Percentiles rank a stretch among this genome's conserved stretches.
Evolutionary conservation across 495 filamentous ascomycete species (phyloP).

Genomic region (Xylaria cubensis): DNA sequence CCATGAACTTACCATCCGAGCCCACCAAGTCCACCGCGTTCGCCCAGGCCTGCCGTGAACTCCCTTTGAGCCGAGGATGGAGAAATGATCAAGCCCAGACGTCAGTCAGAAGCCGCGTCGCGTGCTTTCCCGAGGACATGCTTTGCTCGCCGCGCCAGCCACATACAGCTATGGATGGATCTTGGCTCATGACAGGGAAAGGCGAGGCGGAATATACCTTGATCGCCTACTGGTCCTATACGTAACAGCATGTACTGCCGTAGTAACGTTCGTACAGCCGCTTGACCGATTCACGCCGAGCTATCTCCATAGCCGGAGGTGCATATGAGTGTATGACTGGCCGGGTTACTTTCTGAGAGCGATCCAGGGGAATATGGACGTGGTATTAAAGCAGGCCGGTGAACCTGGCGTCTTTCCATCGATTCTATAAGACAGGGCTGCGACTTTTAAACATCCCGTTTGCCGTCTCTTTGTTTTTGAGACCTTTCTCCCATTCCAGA

Average conservation of each 20-base stretch:
- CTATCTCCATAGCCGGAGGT: slow-evolving; percentile 13
- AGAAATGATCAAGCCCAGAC: slow-evolving; percentile 21
- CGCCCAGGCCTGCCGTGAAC: slow-evolving; percentile 24
- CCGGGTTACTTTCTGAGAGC: slow-evolving; percentile 3
- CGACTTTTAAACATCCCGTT: background rate
- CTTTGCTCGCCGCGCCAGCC: slow-evolving; percentile 1
- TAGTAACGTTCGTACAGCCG: slow-evolving; percentile 6
- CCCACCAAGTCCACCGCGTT: slow-evolving; percentile 2
- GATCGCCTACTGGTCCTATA: background rate
- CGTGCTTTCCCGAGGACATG: slow-evolving; percentile 19
- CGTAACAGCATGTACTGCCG: slow-evolving; percentile 21
- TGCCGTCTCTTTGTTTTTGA: slow-evolving; percentile 3
- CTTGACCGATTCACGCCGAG: slow-evolving; percentile 27
- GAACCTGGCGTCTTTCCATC: background rate
- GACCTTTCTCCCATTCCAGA: slow-evolving; percentile 12
- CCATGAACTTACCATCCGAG: background rate
- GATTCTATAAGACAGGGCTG: background rate
- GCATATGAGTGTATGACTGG: slow-evolving; percentile 13
- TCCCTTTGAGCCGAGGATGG: slow-evolving; percentile 29
- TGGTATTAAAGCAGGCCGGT: background rate
- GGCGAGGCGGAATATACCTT: slow-evolving; percentile 10
- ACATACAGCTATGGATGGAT: background rate
- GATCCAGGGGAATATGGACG: background rate
- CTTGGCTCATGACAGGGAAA: background rate
- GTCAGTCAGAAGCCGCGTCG: slow-evolving; percentile 26